These are phyloP conservation scores for Dryas integrifolia DNA, from an alignment of 331 rosid genomes.

Conservation along the genomic window DNA sequence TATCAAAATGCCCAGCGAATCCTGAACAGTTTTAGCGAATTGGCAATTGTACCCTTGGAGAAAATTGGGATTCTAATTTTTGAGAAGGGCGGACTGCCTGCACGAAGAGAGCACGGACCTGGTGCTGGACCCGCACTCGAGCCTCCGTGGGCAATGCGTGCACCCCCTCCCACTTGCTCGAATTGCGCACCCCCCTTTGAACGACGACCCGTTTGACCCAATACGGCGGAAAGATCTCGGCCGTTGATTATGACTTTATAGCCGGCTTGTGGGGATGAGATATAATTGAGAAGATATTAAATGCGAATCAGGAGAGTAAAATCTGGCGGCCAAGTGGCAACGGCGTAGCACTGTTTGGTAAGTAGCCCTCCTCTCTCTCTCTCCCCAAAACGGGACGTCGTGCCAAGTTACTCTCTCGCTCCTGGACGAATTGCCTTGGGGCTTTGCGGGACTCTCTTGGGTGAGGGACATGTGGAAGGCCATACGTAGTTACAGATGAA, in stretches of 20 bases:
- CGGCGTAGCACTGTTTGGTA: not conserved
- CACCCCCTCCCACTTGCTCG: slow-evolving; percentile 47
- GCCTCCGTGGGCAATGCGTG: slow-evolving; percentile 75
- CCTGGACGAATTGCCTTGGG: not conserved
- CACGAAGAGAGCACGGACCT: slow-evolving; percentile 38
- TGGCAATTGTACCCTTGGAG: slow-evolving; percentile 13
- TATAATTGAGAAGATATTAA: too few relatives aligned
- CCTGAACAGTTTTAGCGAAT: not conserved
- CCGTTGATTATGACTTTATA: slow-evolving; percentile 18
- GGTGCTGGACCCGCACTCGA: slow-evolving; percentile 26
- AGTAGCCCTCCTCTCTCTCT: not conserved
- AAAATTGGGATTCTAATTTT: slow-evolving; percentile 15
- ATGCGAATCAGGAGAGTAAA: slow-evolving; percentile 15
- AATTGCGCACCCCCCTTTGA: slow-evolving; percentile 31
- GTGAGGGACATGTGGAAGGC: slow-evolving; percentile 17
- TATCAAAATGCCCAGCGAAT: not conserved
- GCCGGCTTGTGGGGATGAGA: not conserved
- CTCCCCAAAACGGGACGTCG: slow-evolving; percentile 5
- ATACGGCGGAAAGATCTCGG: not conserved
- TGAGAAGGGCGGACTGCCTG: slow-evolving; percentile 10
- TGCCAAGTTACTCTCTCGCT: not conserved
- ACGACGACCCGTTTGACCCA: slow-evolving; percentile 35
- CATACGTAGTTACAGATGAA: not conserved
- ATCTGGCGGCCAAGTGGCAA: not conserved
- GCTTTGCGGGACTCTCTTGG: not conserved